These are phyloP conservation scores for Polytolypa hystricis DNA, from an alignment of 2,329 filamentous ascomycete genomes.

Conservation along the genomic window DNA sequence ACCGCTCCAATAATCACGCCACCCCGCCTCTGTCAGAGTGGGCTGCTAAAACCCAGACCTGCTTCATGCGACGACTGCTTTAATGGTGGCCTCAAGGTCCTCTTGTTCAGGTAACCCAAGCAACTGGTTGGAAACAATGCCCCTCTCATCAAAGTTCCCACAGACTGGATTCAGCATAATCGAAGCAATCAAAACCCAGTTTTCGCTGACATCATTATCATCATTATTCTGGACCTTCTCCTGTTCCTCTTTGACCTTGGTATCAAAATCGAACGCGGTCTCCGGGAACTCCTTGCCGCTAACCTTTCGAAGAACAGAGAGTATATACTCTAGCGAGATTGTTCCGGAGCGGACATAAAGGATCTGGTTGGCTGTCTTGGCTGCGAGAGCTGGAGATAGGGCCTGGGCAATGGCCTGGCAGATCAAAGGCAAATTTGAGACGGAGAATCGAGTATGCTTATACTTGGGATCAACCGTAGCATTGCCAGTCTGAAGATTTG, in stretches of 20 bases:
- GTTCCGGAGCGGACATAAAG: slow-evolving; percentile 8
- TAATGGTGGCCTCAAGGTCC: too few relatives aligned
- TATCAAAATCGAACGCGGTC: slow-evolving; percentile 8
- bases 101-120: too few relatives aligned
- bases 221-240: slow-evolving; percentile 8
- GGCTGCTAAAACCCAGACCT: too few relatives aligned
- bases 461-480: slow-evolving; percentile 15
- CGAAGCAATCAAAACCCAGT: slow-evolving; percentile 8
- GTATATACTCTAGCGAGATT: slow-evolving; percentile 4
- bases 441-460: slow-evolving; percentile 13
- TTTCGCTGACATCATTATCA: slow-evolving; percentile 6
- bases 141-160: slow-evolving; percentile 10
- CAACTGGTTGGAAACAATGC: slow-evolving; percentile 8
- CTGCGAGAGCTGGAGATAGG: slow-evolving; percentile 8
- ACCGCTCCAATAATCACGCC: too few relatives aligned
- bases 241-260: slow-evolving; percentile 3
- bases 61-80: too few relatives aligned
- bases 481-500: slow-evolving; percentile 20
- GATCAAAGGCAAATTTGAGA: slow-evolving; percentile 12
- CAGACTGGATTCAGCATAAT: slow-evolving; percentile 6
- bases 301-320: slow-evolving; percentile 8
- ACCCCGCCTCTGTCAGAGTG: too few relatives aligned
- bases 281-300: slow-evolving; percentile 9
- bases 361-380: slow-evolving; percentile 10
- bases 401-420: slow-evolving; percentile 13